Percentiles rank a stretch among this genome's conserved stretches.
These are phyloP conservation scores for Trichosanthes truncata DNA, from an alignment of 306 rosid species.

Conservation along the genomic window DNA sequence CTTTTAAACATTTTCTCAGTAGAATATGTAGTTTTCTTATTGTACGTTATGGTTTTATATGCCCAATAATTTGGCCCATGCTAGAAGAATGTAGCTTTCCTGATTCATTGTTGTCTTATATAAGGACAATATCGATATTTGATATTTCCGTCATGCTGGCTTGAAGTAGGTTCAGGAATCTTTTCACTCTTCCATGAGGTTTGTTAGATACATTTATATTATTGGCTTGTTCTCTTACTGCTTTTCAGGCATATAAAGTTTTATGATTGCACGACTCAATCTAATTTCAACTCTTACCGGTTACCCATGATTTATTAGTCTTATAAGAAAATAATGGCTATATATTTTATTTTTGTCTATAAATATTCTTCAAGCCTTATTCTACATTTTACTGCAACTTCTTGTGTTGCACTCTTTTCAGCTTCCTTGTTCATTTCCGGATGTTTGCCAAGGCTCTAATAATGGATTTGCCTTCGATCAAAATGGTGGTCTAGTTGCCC, in stretches of 20 bases:
- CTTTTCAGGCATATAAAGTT: not conserved
- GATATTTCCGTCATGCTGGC: not conserved
- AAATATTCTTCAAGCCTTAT: not conserved
- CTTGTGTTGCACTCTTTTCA: conserved; percentile 23
- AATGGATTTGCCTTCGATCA: conserved; percentile 58
- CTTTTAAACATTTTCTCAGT: not conserved
- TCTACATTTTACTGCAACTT: conserved; percentile 12
- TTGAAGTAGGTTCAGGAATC: not conserved
- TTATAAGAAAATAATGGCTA: not conserved
- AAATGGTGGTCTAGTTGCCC: conserved; percentile 64
- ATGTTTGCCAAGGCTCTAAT: conserved; percentile 30
- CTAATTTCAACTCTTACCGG: not conserved
- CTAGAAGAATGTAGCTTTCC: not conserved
- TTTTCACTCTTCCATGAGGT: not conserved
- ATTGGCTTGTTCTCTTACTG: not conserved
- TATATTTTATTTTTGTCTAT: not conserved
- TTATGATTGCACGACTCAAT: not conserved
- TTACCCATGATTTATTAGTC: not conserved
- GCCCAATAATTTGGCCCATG: not conserved
- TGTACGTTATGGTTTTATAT: not conserved
- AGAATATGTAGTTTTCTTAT: not conserved
- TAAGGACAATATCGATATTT: not conserved
- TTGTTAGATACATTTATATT: not conserved
- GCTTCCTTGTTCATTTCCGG: conserved; percentile 55
- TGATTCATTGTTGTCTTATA: not conserved